Evolutionary conservation across 2,329 filamentous ascomycete species (phyloP), one percentile per base, ranked within the genome.

Genomic region (Tolypocladium paradoxum): DNA sequence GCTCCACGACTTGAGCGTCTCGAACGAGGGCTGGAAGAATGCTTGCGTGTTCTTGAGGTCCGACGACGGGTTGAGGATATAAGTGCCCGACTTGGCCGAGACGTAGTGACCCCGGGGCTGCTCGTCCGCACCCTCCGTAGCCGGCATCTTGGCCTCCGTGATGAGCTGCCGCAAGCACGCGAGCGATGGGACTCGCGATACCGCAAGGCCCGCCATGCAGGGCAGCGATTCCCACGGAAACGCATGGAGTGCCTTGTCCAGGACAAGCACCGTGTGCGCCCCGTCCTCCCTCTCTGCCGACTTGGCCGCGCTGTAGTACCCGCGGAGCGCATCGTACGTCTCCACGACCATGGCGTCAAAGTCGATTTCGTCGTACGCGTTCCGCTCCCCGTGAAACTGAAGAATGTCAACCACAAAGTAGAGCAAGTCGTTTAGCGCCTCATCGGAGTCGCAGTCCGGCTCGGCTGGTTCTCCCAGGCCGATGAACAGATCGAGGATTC

Each of bases 151-250:
- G 0, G 64, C 64, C 58, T 85, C 81, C 0, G 86, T 64, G 16
- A 99, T 79, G 7, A 91, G 79, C 35, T 90, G 83, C 16, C 88
- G 83, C 11, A 99, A 78, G 58, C 86, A 90, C 31, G 85, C 85
- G 38, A 99, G 77, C 0, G 90, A 96, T 7, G 92, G 90, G 27
- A 99, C 84, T 14, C 93, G 84, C 4, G 90, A 96, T 36, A 96
- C 85, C 0, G 92, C 86, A 4, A 85, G 76, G 2, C 79, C 81
- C 57, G 88, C 79, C 64, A 99, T 81, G 65, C 90, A 96, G 0
- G 91, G 90, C 37, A 99, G 73, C 1, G 90, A 96, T 65, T 99
- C 93, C 93, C 95, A 99, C 0, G 93, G 93, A 63, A 99, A 95
- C 1, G 82, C 77, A 63, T 97, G 93, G 2, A 99, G 77, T 2